Evolutionary conservation across 805 yeast species (phyloP).

Genomic region (Tetrapisispora phaffii): DNA sequence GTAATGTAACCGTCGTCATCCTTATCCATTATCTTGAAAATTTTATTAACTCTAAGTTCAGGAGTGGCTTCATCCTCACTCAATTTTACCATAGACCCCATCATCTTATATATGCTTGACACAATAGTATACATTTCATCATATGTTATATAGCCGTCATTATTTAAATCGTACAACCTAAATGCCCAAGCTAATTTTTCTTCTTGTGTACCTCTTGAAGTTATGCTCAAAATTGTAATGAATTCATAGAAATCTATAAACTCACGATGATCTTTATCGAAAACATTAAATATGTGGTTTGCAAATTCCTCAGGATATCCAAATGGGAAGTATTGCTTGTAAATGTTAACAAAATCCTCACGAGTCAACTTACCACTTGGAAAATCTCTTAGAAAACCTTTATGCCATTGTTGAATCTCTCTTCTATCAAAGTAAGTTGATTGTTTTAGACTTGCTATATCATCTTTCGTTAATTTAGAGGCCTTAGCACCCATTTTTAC

Average conservation of each 20-base stretch:
- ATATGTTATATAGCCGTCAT: conserved; percentile 65
- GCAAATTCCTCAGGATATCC: conserved; percentile 94
- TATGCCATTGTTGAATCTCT: conserved; percentile 97
- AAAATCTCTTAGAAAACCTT: conserved; percentile 89
- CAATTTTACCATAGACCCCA: conserved; percentile 84
- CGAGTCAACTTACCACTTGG: conserved; percentile 81
- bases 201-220: conserved; percentile 74
- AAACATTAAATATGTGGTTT: conserved; percentile 75
- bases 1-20: conserved; percentile 59
- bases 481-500: conserved; percentile 82
- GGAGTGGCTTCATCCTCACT: conserved; percentile 90
- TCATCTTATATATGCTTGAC: conserved; percentile 83
- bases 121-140: conserved; percentile 75
- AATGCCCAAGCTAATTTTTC: conserved; percentile 89
- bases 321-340: conserved; percentile 95
- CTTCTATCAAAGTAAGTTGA: conserved; percentile 87
- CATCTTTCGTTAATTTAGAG: conserved; percentile 85
- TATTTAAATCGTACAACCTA: conserved; percentile 73
- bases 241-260: conserved; percentile 87
- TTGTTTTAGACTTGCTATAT: conserved; percentile 66
- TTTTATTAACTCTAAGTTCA: conserved; percentile 72
- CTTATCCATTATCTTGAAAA: conserved; percentile 66
- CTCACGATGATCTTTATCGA: conserved; percentile 74
- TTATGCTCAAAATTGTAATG: conserved; percentile 74
- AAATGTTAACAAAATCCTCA: conserved; percentile 82